Evolutionary conservation across 1,284 basidiomycete species (phyloP), one percentile per base, ranked within the genome.

Genomic region (Sporisorium sorghi): DNA sequence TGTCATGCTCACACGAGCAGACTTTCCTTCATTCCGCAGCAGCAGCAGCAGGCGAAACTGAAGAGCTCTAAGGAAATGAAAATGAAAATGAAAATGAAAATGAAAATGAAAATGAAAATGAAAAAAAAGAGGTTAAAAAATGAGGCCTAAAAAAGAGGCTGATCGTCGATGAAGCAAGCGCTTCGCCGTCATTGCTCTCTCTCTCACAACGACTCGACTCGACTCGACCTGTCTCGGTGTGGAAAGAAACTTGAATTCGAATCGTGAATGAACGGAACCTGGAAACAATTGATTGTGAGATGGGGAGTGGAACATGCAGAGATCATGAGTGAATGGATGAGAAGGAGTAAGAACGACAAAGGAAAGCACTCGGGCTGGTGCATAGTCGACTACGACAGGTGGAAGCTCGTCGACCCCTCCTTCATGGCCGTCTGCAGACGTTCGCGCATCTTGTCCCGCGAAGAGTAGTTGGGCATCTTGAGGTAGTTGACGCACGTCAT

Each of bases 401-500:
- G 79, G 78, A 84, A 84, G 39, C 73, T 76, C 9, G 76, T 78
- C 23, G 76, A 76, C 8, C 83, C 83, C 55, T 84, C 83, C 48
- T 67, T 67, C 77, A 84, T 81, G 37, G 83, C 83, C 23, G 73
- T 79, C 32, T 71, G 58, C 15, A 84, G 66, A 6, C 81, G 60
- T 32, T 65, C 48, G 52, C 74, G 67, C 82, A 84, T 83, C 57
- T 69, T 71, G 19, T 82, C 79, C 30, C 74, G 63, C 43, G 63
- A 69, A 17, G 79, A 78, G 68, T 83, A 84, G 49, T 58, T 67
- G 23, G 83, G 83, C 67, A 84, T 71, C 74, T 84, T 84, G 60
- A 83, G 77, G 53, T 83, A 86, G 61, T 97, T 97, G 75, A 96
- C 95, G 84, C 96, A 99, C 11, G 96, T 98, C 96, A 98, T 98